Evolutionary conservation across 1,284 basidiomycete genomes (phyloP).

Genomic region (Tylopilus orsonianus): DNA sequence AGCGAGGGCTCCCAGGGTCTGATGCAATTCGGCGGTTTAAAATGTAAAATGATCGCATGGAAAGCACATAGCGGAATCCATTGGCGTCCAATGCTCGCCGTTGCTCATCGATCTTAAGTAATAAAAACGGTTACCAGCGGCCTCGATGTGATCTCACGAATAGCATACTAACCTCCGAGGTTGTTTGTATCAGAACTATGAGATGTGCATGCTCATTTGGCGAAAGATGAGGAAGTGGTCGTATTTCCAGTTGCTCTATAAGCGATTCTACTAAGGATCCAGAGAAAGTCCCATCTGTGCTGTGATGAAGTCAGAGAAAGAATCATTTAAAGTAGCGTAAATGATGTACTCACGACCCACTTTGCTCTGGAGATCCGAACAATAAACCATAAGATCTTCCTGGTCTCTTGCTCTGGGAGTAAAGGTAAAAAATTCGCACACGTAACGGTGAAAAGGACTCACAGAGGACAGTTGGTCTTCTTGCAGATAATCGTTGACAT

Average conservation of each 20-base stretch:
- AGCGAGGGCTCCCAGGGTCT: slow-evolving; percentile 45
- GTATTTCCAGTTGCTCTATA: slow-evolving; percentile 60
- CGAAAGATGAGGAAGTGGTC: slow-evolving; percentile 69
- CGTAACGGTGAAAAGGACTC: neutral
- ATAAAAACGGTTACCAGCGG: slow-evolving; percentile 4
- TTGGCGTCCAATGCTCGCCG: slow-evolving; percentile 84
- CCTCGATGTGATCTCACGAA: neutral
- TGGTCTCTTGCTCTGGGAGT: slow-evolving; percentile 28
- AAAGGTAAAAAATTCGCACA: neutral
- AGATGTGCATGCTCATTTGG: slow-evolving; percentile 79
- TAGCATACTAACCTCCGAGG: slow-evolving; percentile 65
- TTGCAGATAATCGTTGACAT: slow-evolving; percentile 55
- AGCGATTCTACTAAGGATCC: slow-evolving; percentile 60
- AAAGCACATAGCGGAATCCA: slow-evolving; percentile 87
- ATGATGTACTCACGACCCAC: slow-evolving; percentile 42
- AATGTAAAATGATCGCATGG: slow-evolving; percentile 83
- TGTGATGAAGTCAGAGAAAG: slow-evolving; percentile 20
- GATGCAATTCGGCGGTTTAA: slow-evolving; percentile 59
- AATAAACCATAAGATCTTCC: slow-evolving; percentile 43
- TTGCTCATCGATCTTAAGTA: slow-evolving; percentile 77
- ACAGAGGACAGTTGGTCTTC: slow-evolving; percentile 30
- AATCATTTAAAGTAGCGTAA: neutral
- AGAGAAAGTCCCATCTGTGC: slow-evolving; percentile 61
- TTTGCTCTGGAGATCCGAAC: slow-evolving; percentile 40
- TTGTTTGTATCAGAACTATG: slow-evolving; percentile 79